Percentiles rank a stretch among this genome's conserved stretches.
Evolutionary conservation across 495 filamentous ascomycete species (phyloP).

Genomic region (Lophiostoma macrostomum): DNA sequence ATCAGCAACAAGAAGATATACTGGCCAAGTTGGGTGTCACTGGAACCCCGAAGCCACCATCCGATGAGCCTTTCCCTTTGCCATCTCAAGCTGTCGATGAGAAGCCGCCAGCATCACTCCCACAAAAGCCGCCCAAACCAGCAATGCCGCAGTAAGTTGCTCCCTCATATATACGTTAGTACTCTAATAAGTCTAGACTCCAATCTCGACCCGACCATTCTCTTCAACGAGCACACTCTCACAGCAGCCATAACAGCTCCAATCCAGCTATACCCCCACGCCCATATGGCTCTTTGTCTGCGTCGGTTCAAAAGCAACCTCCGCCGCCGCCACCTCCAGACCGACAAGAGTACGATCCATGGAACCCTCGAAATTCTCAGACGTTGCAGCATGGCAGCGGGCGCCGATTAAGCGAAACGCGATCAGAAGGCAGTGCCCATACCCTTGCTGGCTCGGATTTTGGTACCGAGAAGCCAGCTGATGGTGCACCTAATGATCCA

Average conservation of each 20-base stretch:
- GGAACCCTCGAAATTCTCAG: conserved; percentile 17
- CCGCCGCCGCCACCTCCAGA: conserved; percentile 22
- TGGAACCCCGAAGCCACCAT: conserved; percentile 40
- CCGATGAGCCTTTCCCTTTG: conserved; percentile 10
- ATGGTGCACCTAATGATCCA: conserved; percentile 15
- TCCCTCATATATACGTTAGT: background rate
- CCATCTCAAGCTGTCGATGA: background rate
- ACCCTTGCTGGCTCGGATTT: conserved; percentile 40
- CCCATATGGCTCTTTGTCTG: conserved; percentile 25
- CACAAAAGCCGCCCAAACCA: conserved; percentile 17
- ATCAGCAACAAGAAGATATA: conserved; percentile 39
- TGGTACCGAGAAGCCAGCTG: conserved; percentile 14
- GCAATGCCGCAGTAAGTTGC: conserved; percentile 6
- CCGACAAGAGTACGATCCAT: conserved; percentile 22
- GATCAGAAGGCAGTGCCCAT: conserved; percentile 36
- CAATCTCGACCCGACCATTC: conserved; percentile 3
- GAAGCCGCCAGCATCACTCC: conserved; percentile 14
- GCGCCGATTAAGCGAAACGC: conserved; percentile 23
- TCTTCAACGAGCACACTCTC: conserved; percentile 24
- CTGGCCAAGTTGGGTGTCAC: conserved; percentile 41
- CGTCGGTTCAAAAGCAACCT: conserved; percentile 6
- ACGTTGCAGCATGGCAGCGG: conserved; percentile 12
- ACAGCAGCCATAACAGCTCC: conserved; percentile 17
- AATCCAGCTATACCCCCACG: conserved; percentile 12
- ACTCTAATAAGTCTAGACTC: conserved; percentile 6